These are phyloP conservation scores for Lumnitzera racemosa DNA, from an alignment of 345 rosid species.

Conservation along the genomic window DNA sequence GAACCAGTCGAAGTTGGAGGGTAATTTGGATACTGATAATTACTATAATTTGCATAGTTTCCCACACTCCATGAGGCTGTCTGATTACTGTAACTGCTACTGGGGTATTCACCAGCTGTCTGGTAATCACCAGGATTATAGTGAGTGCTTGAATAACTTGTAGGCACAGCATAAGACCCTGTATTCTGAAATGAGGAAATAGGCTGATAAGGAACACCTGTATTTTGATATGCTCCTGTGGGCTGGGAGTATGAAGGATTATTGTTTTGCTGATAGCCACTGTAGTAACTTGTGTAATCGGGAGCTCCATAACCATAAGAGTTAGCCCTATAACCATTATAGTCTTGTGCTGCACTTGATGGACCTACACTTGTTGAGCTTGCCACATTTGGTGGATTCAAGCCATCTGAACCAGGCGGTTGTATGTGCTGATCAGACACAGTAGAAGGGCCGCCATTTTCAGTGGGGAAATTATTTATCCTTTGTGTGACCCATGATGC, in stretches of 20 bases:
- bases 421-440: constrained; percentile 49
- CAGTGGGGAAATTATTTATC: constrained; percentile 42
- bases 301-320: constrained; percentile 65
- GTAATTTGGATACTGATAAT: constrained; percentile 64
- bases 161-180: constrained; percentile 98
- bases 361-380: constrained; percentile 56
- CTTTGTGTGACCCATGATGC: constrained; percentile 48
- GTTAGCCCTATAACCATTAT: constrained; percentile 49
- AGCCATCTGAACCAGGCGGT: constrained; percentile 39
- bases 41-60: constrained; percentile 52
- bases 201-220: constrained; percentile 99
- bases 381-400: constrained; percentile 41
- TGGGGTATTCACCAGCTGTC: constrained; percentile 89
- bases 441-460: constrained; percentile 45
- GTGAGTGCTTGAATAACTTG: constrained; percentile 94
- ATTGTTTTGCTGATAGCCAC: constrained; percentile 65
- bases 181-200: constrained; percentile 98
- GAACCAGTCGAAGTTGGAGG: constrained; percentile 42
- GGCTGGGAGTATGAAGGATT: constrained; percentile 74
- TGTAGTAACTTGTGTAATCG: constrained; percentile 73
- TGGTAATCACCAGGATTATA: constrained; percentile 99
- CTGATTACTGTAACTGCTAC: constrained; percentile 63
- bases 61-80: constrained; percentile 56
- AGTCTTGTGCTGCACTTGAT: constrained; percentile 45
- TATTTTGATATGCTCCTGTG: constrained; percentile 87